Evolutionary conservation across 257 asterid species (phyloP).

Genomic region (Coffea canephora): DNA sequence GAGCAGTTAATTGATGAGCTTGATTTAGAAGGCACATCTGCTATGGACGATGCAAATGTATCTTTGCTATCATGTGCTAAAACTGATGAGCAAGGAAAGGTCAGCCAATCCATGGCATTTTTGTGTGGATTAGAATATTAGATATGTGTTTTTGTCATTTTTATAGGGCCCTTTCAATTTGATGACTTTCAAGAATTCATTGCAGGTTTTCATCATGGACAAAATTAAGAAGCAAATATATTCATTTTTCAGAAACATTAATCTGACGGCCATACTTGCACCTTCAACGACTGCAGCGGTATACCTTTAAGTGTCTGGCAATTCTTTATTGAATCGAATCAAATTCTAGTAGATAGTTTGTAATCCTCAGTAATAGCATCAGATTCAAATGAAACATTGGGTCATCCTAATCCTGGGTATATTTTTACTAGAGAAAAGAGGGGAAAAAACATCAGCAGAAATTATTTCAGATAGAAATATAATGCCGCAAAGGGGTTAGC

Average conservation of each 20-base stretch:
- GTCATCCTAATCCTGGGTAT: not conserved
- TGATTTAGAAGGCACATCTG: not conserved
- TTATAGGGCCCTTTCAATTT: not conserved
- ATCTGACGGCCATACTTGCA: slow-evolving; percentile 20
- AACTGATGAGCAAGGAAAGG: not conserved
- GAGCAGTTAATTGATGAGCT: not conserved
- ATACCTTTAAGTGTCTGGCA: not conserved
- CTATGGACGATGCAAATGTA: not conserved
- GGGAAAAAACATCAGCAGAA: not conserved
- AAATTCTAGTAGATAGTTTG: not conserved
- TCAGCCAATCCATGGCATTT: not conserved
- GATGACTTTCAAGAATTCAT: not conserved
- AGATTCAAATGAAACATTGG: not conserved
- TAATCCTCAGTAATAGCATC: not conserved
- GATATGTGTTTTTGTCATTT: not conserved
- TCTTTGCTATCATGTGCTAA: not conserved
- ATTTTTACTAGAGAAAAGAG: not conserved
- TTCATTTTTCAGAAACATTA: slow-evolving; percentile 11
- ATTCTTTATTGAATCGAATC: not conserved
- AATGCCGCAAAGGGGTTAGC: not conserved
- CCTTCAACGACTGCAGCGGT: slow-evolving; percentile 26
- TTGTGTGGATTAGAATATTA: not conserved
- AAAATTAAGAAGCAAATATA: not conserved
- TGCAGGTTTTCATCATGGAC: not conserved
- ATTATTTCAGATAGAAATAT: not conserved